A percentile compares a stretch with the other conserved stretches of the same genome.
Evolutionary conservation across 495 filamentous ascomycete species (phyloP).

Genomic region (Apodospora peruviana): DNA sequence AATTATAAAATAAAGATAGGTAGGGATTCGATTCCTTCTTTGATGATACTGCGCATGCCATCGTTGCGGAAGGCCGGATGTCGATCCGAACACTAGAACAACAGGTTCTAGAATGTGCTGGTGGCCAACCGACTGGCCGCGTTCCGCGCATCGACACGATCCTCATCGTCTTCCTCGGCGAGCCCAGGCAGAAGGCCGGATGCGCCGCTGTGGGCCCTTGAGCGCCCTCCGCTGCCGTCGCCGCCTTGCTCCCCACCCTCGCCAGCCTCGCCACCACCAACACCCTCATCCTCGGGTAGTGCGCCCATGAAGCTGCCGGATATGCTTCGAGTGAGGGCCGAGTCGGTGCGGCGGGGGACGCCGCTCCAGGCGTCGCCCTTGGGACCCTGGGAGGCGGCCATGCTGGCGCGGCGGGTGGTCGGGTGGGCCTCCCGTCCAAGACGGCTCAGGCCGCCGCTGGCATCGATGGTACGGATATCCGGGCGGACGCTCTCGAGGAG

Average conservation of each 20-base stretch:
- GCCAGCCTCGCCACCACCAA: slow-evolving; percentile 39
- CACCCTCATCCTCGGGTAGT: slow-evolving; percentile 34
- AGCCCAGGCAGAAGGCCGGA: slow-evolving; percentile 50
- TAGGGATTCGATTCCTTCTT: not conserved
- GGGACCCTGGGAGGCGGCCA: slow-evolving; percentile 83
- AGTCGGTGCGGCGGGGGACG: slow-evolving; percentile 73
- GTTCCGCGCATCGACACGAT: slow-evolving; percentile 90
- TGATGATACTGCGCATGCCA: too few species aligned
- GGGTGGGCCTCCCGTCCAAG: slow-evolving; percentile 87
- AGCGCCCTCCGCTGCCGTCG: slow-evolving; percentile 21
- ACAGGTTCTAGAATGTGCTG: slow-evolving; percentile 72
- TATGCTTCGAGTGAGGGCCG: slow-evolving; percentile 67
- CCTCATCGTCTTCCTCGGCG: slow-evolving; percentile 86
- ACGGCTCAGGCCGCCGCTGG: slow-evolving; percentile 79
- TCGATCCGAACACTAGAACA: not conserved
- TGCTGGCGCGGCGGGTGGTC: slow-evolving; percentile 63
- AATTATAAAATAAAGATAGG: not conserved
- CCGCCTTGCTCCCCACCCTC: too few species aligned
- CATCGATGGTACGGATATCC: slow-evolving; percentile 88
- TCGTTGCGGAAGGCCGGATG: too few species aligned
- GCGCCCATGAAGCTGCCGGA: slow-evolving; percentile 61
- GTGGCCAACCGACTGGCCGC: slow-evolving; percentile 89
- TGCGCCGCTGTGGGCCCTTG: slow-evolving; percentile 51
- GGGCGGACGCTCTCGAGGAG: slow-evolving; percentile 87
- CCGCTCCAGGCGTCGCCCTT: slow-evolving; percentile 97